Base-by-base conservation (phyloP, 768 basidiomycete genomes). In the Leccinellum albellum region DNA sequence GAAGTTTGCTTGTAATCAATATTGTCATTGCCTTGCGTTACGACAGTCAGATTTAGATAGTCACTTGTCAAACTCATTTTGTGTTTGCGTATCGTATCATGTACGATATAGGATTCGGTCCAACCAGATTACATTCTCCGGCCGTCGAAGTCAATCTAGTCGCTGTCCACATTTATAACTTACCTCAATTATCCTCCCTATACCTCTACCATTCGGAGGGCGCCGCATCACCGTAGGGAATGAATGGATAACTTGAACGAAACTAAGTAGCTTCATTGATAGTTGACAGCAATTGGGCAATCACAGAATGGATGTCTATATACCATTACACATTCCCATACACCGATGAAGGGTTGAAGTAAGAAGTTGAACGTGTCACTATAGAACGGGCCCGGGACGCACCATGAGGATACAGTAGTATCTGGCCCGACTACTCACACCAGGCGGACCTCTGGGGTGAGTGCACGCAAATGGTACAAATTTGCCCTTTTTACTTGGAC, bases 391-490 rank as follows among this genome's bases (percentile, higher is more conserved):
- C 65, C 85, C 82, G 32, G 33, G 26, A 65, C 85, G 73, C 61
- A 89, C 94, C 65, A 74, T 72, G 37, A 87, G 65, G 23, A 79
- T 75, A 56, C 75, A 0, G 82, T 68, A 2, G 75, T 76, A 72
- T 79, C 59, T 78, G 76, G 10, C 95, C 94, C 5, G 85, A 83
- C 70, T 35, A 17, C 88, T 74, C 74, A 96, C 96, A 60, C 90
- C 86, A 64, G 96, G 82, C 0, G 96, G n/a, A n/a, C n/a, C n/a
- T n/a, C n/a, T n/a, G n/a, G n/a, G n/a, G n/a, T n/a, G n/a, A n/a
- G n/a, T n/a, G 96, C 88, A 91, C 10, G 96, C 92, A 70, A 96
- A 99, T 0, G 96, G 96, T 2, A 95, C 83, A 65, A 94, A 98
- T 73, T 97, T 83, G 2, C 96, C 96, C 57, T 84, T 87, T 64